Evolutionary conservation across 768 basidiomycete genomes (phyloP), one percentile per base, ranked within the genome.

Genomic region (Crepidotus variabilis): DNA sequence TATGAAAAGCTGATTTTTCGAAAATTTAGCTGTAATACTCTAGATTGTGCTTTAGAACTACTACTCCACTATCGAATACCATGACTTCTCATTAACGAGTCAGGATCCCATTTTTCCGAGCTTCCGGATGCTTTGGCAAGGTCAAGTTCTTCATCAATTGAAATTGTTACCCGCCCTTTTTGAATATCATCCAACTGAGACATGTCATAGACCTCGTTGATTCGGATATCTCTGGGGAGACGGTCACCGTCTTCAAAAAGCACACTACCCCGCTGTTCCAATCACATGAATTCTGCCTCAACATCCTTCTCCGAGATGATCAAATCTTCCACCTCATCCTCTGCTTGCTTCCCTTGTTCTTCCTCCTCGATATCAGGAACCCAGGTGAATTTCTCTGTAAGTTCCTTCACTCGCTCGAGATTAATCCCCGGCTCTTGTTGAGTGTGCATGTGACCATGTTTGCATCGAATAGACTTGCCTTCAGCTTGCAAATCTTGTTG

Each of bases 361-460:
- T 14, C 47, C 14, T 51, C 18, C 11, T 32, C 32, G 6, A 48
- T 10, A 13, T 28, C 21, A 47, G 53, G 53, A 33, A 21, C 33
- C 53, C 53, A 54, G 21, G 24, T 48, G 11, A n/a, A 48, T n/a
- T 28, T 28, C 28, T 36, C 28, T 24, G 34, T 5, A 20, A 55
- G 47, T 21, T 48, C 54, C 24, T 47, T 36, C 4, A 32, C 54
- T 28, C 46, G 24, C 16, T 48, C 16, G 9, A 48, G 16, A 24
- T 55, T 48, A 18, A 55, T 48, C 28, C 54, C 54, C 2, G 28
- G n/a, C 16, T 47, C 46, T 8, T 23, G 23, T 7, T 22, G 28
- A 18, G 54, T 55, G 32, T 55, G 54, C 54, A 55, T 55, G 16
- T 55, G 54, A 28, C 43, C 32, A n/a, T 55, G 54, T 36, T 48